A percentile compares a stretch with the other conserved stretches of the same genome.
Evolutionary conservation across 768 basidiomycete genomes (phyloP).

Genomic region (Mycena galericulata): DNA sequence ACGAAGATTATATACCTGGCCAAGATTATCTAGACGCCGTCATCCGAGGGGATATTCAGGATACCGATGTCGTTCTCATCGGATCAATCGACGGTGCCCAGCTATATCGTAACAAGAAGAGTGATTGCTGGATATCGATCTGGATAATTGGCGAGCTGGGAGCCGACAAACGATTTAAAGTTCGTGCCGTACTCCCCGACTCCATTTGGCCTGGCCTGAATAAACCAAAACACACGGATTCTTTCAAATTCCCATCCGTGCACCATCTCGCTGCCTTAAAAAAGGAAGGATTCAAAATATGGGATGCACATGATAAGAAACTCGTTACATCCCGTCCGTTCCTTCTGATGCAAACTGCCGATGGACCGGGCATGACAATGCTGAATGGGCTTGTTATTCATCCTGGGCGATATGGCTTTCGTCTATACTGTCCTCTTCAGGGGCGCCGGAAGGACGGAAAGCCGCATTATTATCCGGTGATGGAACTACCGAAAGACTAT

Average conservation of each 20-base stretch:
- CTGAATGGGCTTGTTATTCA: conserved; percentile 52
- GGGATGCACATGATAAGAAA: conserved; percentile 34
- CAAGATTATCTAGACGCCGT: conserved; percentile 43
- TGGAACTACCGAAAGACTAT: conserved; percentile 40
- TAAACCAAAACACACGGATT: background rate
- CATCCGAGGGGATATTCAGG: background rate
- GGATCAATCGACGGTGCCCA: background rate
- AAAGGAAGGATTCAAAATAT: conserved; percentile 8
- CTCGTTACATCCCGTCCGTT: conserved; percentile 20
- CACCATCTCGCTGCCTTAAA: background rate
- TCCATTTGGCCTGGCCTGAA: background rate
- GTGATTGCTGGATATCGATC: conserved; percentile 3
- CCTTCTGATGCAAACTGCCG: conserved; percentile 33
- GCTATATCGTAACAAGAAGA: background rate
- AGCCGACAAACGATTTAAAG: background rate
- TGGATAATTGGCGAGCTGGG: background rate
- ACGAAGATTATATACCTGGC: conserved; percentile 46
- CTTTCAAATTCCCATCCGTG: background rate
- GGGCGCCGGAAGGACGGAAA: conserved; percentile 42
- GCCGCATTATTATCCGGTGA: conserved; percentile 47
- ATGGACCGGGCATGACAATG: conserved; percentile 37
- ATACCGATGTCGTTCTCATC: background rate
- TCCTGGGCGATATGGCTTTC: conserved; percentile 43
- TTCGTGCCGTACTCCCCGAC: background rate
- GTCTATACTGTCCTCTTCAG: conserved; percentile 42